Base-by-base conservation (phyloP, 2,329 filamentous ascomycete species). In the Nectriaceae sp. region DNA sequence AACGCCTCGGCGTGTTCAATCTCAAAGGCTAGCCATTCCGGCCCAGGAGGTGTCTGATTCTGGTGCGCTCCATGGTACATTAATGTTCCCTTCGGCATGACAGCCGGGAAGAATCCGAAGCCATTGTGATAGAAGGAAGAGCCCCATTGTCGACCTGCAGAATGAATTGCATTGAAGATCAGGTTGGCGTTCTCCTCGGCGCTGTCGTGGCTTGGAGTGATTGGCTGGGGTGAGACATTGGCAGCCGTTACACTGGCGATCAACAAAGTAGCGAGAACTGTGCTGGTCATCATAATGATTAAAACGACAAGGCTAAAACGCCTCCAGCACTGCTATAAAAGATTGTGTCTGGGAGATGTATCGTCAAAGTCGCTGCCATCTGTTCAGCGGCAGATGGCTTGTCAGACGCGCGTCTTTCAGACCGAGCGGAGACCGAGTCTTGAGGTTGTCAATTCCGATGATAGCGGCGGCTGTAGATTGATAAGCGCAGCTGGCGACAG, bases 1-100 rank as follows among this genome's bases (percentile, higher is more conserved):
- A 91, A 90, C 3, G 74, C 63, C 55, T 87, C 74, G 0, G 87
- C 84, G 66, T 91, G 88, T 58, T 91, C 87, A 3, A 86, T 78
- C 64, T 91, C 88, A 60, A 90, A 91, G 0, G 88, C 88, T 1
- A 91, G 72, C 87, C 88, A 90, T 59, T 90, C 84, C 3, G 75
- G 78, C 0, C 75, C 77, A 3, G 68, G 65, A 0, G 88, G 75
- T 0, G 75, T 70, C 2, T 76, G 65, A 1, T 70, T 56, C 0
- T 60, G 64, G 8, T 55, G 56, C 0, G 75, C 77, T 11, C 88
- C 88, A 61, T 91, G 88, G 59, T 90, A 89, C 10, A 90, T 66
- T 29, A 84, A 70, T 0, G 83, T 86, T 3, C 83, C 85, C 16
- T 73, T 71, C 0, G 87, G 86, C 1, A 91, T 76, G 0, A 76